Conservation (phyloP, 257 asterid genomes). For the Nicotiana otophora region DNA sequence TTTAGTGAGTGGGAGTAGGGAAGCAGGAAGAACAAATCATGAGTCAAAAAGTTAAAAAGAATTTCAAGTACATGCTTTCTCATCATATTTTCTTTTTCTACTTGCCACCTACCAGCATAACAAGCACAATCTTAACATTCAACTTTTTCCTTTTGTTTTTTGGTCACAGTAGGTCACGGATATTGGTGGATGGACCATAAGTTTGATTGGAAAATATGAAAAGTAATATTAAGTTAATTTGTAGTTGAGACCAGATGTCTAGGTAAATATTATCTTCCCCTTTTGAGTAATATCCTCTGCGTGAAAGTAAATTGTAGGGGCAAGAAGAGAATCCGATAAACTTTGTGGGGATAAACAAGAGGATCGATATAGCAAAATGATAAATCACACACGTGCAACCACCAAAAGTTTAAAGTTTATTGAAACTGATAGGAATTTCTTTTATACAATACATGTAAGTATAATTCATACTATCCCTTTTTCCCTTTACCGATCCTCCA, state of each 20-base stretch:
- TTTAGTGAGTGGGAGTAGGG: slow-evolving; percentile 6
- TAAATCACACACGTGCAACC: too few relatives aligned
- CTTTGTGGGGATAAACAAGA: background rate
- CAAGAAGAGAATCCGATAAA: background rate
- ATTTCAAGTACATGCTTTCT: slow-evolving; percentile 4
- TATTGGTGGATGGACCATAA: background rate
- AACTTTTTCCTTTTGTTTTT: background rate
- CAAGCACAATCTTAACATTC: background rate
- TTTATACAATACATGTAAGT: too few relatives aligned
- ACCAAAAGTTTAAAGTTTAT: too few relatives aligned
- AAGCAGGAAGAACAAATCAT: slow-evolving; percentile 4
- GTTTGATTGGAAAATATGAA: background rate
- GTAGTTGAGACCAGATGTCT: background rate
- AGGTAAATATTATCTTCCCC: background rate
- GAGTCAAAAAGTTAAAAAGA: slow-evolving; percentile 13
- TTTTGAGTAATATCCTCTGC: background rate
- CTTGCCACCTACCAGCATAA: slow-evolving; percentile 11
- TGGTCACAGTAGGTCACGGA: background rate
- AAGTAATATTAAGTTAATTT: background rate
- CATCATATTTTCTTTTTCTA: slow-evolving; percentile 1
- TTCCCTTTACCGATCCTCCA: too few relatives aligned
- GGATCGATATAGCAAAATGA: too few relatives aligned
- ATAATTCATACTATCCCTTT: too few relatives aligned
- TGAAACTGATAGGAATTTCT: too few relatives aligned
- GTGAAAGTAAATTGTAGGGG: background rate